phyloP scores from a whole-genome alignment of 257 asterid species.

The Solanum piurae region DNA sequence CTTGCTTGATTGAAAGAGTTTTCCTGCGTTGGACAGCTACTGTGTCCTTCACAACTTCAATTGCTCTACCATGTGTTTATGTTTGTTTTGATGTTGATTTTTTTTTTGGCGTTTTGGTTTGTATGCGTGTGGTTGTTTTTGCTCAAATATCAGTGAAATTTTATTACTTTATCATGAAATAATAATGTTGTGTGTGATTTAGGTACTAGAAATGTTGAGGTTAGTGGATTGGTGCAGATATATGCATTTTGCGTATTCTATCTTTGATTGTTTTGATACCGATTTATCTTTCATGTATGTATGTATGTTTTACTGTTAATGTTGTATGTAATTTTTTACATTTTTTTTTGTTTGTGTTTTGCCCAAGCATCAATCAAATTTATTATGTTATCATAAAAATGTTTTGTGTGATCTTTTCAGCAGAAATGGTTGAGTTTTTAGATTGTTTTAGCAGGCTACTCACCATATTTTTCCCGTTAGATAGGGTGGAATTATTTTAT shows the following conservation, averaged over 20 bases:
- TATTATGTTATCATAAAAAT: too few relatives aligned
- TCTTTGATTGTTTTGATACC: background rate
- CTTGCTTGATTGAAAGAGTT: background rate
- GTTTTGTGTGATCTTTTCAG: background rate
- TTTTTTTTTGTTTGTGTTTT: background rate
- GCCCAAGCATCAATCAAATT: background rate
- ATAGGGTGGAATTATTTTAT: background rate
- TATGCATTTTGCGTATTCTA: background rate
- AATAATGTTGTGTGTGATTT: background rate
- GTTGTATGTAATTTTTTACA: background rate
- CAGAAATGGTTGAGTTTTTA: background rate
- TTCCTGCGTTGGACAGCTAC: background rate
- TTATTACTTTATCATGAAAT: background rate
- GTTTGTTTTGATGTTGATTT: background rate
- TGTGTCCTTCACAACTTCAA: background rate
- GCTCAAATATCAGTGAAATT: background rate
- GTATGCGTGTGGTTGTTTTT: background rate
- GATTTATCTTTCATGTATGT: background rate
- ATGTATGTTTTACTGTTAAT: background rate
- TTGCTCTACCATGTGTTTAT: background rate
- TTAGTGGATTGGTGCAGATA: background rate
- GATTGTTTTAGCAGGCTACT: background rate
- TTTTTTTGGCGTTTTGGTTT: background rate
- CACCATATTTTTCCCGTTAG: background rate
- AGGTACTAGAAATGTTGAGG: background rate